Percentiles rank a stretch among this genome's conserved stretches.
phyloP scores from a whole-genome alignment of 495 filamentous ascomycete genomes.

The Hypoxylon intermedium region DNA sequence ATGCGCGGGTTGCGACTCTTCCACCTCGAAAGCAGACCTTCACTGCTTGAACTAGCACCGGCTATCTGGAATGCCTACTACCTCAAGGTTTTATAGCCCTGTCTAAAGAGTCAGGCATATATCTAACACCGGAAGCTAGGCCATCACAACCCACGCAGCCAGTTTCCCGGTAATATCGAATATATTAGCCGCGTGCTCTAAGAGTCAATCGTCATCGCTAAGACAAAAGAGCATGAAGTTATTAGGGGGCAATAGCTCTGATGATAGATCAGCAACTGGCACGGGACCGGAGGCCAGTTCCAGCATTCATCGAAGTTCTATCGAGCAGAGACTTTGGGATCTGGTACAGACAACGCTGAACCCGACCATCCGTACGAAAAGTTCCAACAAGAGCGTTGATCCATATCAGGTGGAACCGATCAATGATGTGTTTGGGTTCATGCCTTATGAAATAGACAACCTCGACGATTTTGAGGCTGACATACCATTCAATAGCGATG shows the following conservation, averaged over 20 bases:
- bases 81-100: conserved; percentile 41
- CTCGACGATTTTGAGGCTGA: conserved; percentile 5
- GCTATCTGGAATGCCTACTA: conserved; percentile 55
- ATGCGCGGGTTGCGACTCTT: conserved; percentile 33
- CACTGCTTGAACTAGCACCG: conserved; percentile 53
- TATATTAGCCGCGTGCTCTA: conserved; percentile 33
- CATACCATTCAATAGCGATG: background rate
- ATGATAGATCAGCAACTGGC: background rate
- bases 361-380: conserved; percentile 24
- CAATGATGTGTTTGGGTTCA: background rate
- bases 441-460: background rate
- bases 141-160: conserved; percentile 27
- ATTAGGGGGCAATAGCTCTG: background rate
- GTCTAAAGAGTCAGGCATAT: conserved; percentile 7
- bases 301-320: conserved; percentile 2
- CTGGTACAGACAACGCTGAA: conserved; percentile 27
- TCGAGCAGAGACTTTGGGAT: conserved; percentile 36
- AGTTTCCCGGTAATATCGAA: conserved; percentile 32
- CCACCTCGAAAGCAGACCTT: conserved; percentile 23
- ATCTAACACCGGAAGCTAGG: conserved; percentile 32
- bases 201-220: conserved; percentile 30
- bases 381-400: background rate
- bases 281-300: background rate
- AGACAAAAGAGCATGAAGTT: conserved; percentile 27
- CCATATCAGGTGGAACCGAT: background rate